phyloP scores from a whole-genome alignment of 1,139 yeast species.

The Hyphopichia burtonii region DNA sequence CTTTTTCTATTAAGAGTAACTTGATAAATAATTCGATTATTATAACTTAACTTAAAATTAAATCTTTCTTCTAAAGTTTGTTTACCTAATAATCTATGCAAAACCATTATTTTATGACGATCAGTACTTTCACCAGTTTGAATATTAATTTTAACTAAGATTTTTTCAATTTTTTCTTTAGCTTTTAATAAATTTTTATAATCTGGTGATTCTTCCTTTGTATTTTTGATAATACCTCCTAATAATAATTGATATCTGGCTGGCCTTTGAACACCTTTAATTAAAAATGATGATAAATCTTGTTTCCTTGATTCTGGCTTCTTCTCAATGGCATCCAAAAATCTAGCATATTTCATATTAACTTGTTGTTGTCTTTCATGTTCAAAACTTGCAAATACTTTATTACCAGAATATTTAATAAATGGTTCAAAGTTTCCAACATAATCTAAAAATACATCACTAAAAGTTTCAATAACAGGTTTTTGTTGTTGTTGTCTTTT shows the following conservation, averaged over 20 bases:
- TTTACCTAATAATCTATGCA: slow-evolving; percentile 79
- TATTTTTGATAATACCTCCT: slow-evolving; percentile 79
- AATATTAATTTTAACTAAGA: slow-evolving; percentile 76
- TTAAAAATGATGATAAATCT: slow-evolving; percentile 87
- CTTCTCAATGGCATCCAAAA: slow-evolving; percentile 87
- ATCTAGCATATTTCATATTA: slow-evolving; percentile 85
- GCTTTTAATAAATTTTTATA: slow-evolving; percentile 70
- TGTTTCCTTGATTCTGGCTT: slow-evolving; percentile 87
- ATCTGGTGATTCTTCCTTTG: slow-evolving; percentile 75
- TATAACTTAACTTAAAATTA: slow-evolving; percentile 74
- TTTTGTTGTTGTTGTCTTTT: slow-evolving; percentile 81
- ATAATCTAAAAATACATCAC: slow-evolving; percentile 81
- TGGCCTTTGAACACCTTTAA: slow-evolving; percentile 94
- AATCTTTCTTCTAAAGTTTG: slow-evolving; percentile 64
- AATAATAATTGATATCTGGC: slow-evolving; percentile 89
- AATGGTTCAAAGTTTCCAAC: slow-evolving; percentile 91
- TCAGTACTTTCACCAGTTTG: slow-evolving; percentile 96
- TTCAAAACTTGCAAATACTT: slow-evolving; percentile 92
- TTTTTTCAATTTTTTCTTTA: slow-evolving; percentile 70
- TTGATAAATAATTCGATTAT: slow-evolving; percentile 77
- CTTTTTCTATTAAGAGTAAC: slow-evolving; percentile 67
- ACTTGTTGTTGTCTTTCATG: slow-evolving; percentile 92
- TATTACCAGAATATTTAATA: slow-evolving; percentile 91
- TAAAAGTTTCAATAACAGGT: slow-evolving; percentile 82
- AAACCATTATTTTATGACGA: slow-evolving; percentile 82